Base-by-base conservation (phyloP, 441 rosid species). In the Syzygium malaccense region DNA sequence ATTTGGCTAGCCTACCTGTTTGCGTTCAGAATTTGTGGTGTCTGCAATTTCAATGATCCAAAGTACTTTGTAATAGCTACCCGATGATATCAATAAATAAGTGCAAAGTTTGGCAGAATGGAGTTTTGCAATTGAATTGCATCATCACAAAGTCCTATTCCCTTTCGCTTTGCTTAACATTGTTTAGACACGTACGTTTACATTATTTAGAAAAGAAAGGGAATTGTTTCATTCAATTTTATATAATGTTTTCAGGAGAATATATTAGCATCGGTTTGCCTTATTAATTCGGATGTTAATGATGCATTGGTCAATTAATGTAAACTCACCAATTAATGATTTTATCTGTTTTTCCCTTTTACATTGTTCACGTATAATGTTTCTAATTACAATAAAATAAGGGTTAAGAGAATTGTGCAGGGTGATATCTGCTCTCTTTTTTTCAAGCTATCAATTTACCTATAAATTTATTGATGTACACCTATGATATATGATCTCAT, bases 91-190 rank as follows among this genome's bases (percentile, higher is more conserved):
- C 7, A 1, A 58, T 26, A 26, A 14, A 58, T 12, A 26, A 58
- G 26, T 25, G 30, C 0, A 26, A 58, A 58, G 30, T 58, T 25
- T 26, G n/a, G 7, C 0, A 58, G 0, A 25, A 58, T 58, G n/a
- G 64, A 58, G 30, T 58, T 58, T 6, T 58, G 2, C 12, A 26
- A 12, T 11, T 26, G 0, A 4, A 13, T 5, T 0, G 0, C 2
- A 58, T 26, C 30, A 58, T 58, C 30, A 58, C 14, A 58, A 58
- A 58, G 14, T 58, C 26, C 7, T 11, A 58, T 58, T 58, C 7
- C 4, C 8, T 58, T 26, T 41, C 45, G 7, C 45, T 58, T 26
- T 58, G 0, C 64, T 60, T 60, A 6, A 60, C 4, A 60, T 60
- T 60, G 4, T 14, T 28, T 60, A 60, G 30, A 26, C 1, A 13